phyloP scores from a whole-genome alignment of 345 rosid genomes.

The Syzygium aromaticum region DNA sequence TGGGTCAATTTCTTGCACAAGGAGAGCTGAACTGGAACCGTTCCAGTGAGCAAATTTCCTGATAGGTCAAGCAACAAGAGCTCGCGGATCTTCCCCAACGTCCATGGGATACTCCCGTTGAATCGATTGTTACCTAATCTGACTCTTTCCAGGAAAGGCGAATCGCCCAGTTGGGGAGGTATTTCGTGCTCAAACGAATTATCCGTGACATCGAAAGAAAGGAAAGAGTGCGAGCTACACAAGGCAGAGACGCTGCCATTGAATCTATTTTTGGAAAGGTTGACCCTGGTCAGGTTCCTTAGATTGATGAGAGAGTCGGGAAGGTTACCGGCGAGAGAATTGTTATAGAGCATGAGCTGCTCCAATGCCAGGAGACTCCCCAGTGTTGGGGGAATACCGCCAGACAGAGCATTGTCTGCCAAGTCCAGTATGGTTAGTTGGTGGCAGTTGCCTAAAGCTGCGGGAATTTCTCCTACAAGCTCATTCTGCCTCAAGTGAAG shows the following conservation, averaged over 20 bases:
- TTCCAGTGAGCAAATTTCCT: conserved; percentile 59
- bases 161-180: conserved; percentile 66
- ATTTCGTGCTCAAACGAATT: conserved; percentile 58
- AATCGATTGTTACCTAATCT: conserved; percentile 74
- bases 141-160: conserved; percentile 67
- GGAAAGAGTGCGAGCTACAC: conserved; percentile 51
- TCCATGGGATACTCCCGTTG: conserved; percentile 70
- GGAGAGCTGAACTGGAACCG: conserved; percentile 53
- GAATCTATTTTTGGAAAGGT: conserved; percentile 61
- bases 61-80: conserved; percentile 68
- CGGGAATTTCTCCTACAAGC: conserved; percentile 58
- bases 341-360: conserved; percentile 91
- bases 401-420: conserved; percentile 74
- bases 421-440: conserved; percentile 68
- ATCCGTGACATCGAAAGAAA: conserved; percentile 81
- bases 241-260: conserved; percentile 63
- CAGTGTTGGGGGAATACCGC: conserved; percentile 48
- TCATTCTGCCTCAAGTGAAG: conserved; percentile 87
- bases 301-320: conserved; percentile 53
- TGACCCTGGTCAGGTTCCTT: conserved; percentile 73
- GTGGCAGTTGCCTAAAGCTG: conserved; percentile 59
- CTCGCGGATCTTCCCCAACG: conserved; percentile 60
- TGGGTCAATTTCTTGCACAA: conserved; percentile 70
- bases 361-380: conserved; percentile 46
- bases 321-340: conserved; percentile 65